phyloP scores from a whole-genome alignment of 331 rosid genomes.

The Telfairia occidentalis region DNA sequence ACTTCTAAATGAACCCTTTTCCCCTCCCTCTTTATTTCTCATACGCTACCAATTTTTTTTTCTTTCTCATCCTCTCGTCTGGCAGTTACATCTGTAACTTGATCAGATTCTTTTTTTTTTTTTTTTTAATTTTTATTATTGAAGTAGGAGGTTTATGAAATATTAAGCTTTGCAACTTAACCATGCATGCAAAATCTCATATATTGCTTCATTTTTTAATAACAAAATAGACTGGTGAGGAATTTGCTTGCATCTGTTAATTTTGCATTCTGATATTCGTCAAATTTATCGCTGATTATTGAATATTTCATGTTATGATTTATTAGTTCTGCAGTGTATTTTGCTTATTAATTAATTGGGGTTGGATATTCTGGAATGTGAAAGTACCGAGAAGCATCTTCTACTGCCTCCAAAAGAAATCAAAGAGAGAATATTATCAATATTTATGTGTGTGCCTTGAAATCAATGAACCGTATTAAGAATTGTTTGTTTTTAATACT shows the following conservation, averaged over 20 bases:
- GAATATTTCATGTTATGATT: neutral
- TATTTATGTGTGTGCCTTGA: neutral
- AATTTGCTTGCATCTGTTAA: neutral
- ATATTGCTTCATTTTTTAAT: neutral
- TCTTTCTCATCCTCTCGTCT: neutral
- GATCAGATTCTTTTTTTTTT: neutral
- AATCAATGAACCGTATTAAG: neutral
- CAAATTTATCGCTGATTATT: neutral
- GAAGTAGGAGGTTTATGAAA: neutral
- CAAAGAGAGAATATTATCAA: neutral
- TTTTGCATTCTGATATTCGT: neutral
- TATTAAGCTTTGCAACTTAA: neutral
- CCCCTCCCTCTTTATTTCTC: neutral
- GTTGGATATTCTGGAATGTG: neutral
- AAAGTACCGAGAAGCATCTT: constrained; percentile 5
- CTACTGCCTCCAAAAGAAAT: neutral
- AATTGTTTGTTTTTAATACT: neutral
- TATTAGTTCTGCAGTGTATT: neutral
- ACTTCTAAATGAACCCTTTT: neutral
- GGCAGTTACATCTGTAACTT: neutral
- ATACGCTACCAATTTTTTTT: neutral
- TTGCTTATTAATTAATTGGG: neutral
- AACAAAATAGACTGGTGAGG: neutral
- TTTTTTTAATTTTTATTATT: neutral
- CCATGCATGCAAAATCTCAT: neutral